A percentile compares a stretch with the other conserved stretches of the same genome.
Conservation (phyloP, 116 monocot species). For the Thalassia testudinum region DNA sequence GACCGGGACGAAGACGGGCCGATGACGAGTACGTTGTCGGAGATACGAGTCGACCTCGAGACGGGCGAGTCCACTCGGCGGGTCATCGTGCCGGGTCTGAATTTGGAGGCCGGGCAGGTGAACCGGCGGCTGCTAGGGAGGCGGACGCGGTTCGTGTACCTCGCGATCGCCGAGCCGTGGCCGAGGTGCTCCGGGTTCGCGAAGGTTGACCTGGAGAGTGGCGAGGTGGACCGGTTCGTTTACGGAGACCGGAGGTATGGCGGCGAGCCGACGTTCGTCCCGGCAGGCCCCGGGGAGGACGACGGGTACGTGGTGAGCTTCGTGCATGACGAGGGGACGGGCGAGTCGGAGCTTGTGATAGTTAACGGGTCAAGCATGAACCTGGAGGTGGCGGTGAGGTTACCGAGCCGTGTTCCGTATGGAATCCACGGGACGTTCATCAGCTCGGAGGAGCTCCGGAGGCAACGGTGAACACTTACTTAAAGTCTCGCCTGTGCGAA, state of each 20-base stretch:
- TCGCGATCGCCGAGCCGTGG: constrained; percentile 60
- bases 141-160: constrained; percentile 33
- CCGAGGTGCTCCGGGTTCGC: constrained; percentile 45
- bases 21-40: constrained; percentile 25
- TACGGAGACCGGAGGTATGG: constrained; percentile 44
- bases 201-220: constrained; percentile 41
- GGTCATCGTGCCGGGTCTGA: constrained; percentile 23
- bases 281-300: constrained; percentile 11
- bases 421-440: constrained; percentile 66
- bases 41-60: constrained; percentile 29
- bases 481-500: too few species aligned
- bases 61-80: constrained; percentile 28
- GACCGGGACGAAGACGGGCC: constrained; percentile 4
- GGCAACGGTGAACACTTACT: constrained; percentile 4
- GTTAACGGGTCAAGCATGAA: constrained; percentile 24
- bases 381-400: constrained; percentile 20
- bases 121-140: constrained; percentile 28
- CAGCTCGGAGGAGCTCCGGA: constrained; percentile 12
- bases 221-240: constrained; percentile 18
- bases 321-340: constrained; percentile 27
- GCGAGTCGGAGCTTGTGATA: constrained; percentile 30
- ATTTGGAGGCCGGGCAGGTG: constrained; percentile 44
- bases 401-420: constrained; percentile 50
- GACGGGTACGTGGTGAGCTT: constrained; percentile 42
- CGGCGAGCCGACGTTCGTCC: constrained; percentile 61